Evolutionary conservation across 2,329 filamentous ascomycete species (phyloP).

Genomic region (Phyllosticta citriasiana): DNA sequence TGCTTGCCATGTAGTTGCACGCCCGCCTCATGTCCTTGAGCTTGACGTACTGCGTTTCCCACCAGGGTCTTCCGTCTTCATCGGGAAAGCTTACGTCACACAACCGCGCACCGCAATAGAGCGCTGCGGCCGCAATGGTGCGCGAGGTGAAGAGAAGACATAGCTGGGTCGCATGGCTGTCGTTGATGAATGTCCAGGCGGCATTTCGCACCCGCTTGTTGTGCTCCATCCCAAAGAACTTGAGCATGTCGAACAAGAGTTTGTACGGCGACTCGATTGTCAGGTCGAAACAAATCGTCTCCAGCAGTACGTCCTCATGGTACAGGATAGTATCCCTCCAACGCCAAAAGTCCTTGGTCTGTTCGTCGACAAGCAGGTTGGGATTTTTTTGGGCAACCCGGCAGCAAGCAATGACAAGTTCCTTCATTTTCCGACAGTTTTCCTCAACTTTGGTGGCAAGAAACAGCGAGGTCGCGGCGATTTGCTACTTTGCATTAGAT

Average conservation of each 20-base stretch:
- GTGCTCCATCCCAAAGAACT: constrained; percentile 61
- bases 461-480: constrained; percentile 84
- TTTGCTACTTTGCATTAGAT: constrained; percentile 41
- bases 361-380: constrained; percentile 83
- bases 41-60: constrained; percentile 65
- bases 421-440: constrained; percentile 90
- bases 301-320: constrained; percentile 86
- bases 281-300: constrained; percentile 86
- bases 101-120: constrained; percentile 78
- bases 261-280: constrained; percentile 83
- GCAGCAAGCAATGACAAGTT: constrained; percentile 86
- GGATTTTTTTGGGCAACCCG: constrained; percentile 92
- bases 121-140: constrained; percentile 72
- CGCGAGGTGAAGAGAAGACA: constrained; percentile 71
- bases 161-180: constrained; percentile 73
- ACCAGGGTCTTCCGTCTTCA: constrained; percentile 71
- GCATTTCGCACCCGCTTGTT: constrained; percentile 76
- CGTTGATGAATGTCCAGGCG: constrained; percentile 90
- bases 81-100: constrained; percentile 64
- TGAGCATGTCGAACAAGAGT: constrained; percentile 70
- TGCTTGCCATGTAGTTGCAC: constrained; percentile 61
- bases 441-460: constrained; percentile 96
- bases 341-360: constrained; percentile 96
- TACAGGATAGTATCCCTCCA: constrained; percentile 92
- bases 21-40: constrained; percentile 61